Evolutionary conservation across 108 stramenopile species (phyloP).

Genomic region (Seminavis robusta): DNA sequence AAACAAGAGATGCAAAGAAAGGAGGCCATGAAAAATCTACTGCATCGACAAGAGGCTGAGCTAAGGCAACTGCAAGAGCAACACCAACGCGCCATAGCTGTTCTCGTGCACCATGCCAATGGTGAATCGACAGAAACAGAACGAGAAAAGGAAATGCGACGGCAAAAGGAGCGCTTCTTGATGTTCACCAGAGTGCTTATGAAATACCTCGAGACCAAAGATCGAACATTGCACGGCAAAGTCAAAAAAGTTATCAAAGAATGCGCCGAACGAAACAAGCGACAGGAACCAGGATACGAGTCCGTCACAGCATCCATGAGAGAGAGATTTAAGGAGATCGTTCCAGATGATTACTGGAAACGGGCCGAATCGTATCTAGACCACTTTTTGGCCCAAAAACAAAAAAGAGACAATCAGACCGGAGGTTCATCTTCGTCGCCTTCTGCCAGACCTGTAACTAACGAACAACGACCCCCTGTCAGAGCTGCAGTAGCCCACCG

Average conservation of each 20-base stretch:
- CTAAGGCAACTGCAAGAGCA: too few relatives aligned
- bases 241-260: conserved; percentile 75
- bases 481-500: too few relatives aligned
- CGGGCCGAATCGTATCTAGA: conserved; percentile 56
- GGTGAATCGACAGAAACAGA: too few relatives aligned
- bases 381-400: conserved; percentile 54
- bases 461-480: too few relatives aligned
- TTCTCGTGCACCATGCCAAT: too few relatives aligned
- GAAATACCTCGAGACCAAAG: conserved; percentile 79
- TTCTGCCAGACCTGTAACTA: too few relatives aligned
- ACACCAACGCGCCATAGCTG: too few relatives aligned
- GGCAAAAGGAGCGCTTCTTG: conserved; percentile 75
- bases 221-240: conserved; percentile 50
- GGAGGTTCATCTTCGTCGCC: too few relatives aligned
- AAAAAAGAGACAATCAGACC: too few relatives aligned
- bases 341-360: conserved; percentile 72
- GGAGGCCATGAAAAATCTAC: too few relatives aligned
- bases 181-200: conserved; percentile 85
- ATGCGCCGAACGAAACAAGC: conserved; percentile 80
- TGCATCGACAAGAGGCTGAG: too few relatives aligned
- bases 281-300: conserved; percentile 55
- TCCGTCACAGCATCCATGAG: conserved; percentile 63
- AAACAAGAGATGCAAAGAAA: too few relatives aligned
- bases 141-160: conserved; percentile 29
- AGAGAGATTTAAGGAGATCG: conserved; percentile 42